phyloP scores from a whole-genome alignment of 441 rosid species.

The Hura crepitans region DNA sequence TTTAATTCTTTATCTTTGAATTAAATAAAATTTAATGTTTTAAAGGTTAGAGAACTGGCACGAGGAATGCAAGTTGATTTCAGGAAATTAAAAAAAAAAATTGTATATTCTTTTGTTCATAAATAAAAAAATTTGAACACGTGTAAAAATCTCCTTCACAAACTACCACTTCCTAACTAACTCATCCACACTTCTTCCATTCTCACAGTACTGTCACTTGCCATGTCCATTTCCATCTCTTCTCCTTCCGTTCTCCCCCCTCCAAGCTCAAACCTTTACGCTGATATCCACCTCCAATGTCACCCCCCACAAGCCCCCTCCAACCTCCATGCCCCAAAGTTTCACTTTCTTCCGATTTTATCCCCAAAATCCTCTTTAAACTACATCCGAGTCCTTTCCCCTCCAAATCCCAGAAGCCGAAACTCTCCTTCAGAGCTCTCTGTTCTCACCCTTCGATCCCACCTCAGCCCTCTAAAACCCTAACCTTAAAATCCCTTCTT shows the following conservation, averaged over 20 bases:
- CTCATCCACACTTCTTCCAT: constrained; percentile 1
- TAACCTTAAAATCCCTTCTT: constrained; percentile 40
- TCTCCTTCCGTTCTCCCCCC: constrained; percentile 20
- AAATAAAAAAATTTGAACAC: constrained; percentile 3
- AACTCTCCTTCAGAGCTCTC: constrained; percentile 24
- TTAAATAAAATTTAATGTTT: no score
- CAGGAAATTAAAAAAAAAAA: background rate
- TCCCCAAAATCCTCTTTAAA: constrained; percentile 23
- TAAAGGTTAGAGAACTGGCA: no score
- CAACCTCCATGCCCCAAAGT: constrained; percentile 15
- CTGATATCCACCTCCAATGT: constrained; percentile 32
- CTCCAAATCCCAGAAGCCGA: constrained; percentile 24
- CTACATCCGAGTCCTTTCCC: constrained; percentile 18
- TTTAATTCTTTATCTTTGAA: no score
- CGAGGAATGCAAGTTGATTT: no score
- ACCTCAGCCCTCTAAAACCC: constrained; percentile 13
- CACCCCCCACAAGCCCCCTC: constrained; percentile 34
- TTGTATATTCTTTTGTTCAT: background rate
- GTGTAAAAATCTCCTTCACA: constrained; percentile 48
- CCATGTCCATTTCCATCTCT: constrained; percentile 36
- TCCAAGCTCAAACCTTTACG: constrained; percentile 28
- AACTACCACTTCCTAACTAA: constrained; percentile 22
- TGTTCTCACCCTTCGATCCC: constrained; percentile 33
- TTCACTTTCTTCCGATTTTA: constrained; percentile 31
- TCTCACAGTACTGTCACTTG: background rate